Evolutionary conservation across 2,329 filamentous ascomycete genomes (phyloP), one percentile per base, ranked within the genome.

Genomic region (Ophiostoma australiae): DNA sequence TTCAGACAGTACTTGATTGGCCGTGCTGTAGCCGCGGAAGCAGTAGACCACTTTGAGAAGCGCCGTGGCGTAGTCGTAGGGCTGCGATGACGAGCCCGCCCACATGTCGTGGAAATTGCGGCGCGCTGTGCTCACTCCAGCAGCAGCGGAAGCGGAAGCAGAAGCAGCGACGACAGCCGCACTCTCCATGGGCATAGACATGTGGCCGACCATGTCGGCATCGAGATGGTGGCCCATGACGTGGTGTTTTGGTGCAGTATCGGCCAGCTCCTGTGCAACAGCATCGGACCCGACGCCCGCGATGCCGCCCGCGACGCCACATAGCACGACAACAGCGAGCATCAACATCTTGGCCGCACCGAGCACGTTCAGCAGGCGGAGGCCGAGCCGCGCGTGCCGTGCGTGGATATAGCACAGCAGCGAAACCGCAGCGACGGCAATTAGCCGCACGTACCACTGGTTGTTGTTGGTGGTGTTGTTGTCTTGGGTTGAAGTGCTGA

Each of bases 31-130:
- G 66, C 85, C 85, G 37, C 83, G 82, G 76, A 83, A 87, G 72
- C 80, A 84, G 80, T 85, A 87, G 71, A 87, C 81, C 23, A 87
- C 83, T 74, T 86, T 86, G 76, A 86, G 84, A 4, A 87, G 77
- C 0, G 84, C 84, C 0, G 84, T 86, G 1, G 81, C 80, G 70
- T 82, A 81, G 71, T 81, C 78, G 73, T 82, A 82, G 0, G 80
- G 79, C 73, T 81, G 79, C 17, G 77, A 78, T 8, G 78, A 81
- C 1, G 77, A 79, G n/a, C 80, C 80, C 31, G 77, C 77, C 74
- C 81, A 81, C 33, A 81, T 73, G 52, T 78, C 75, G 67, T 76
- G 17, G 20, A 52, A 52, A 20, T 52, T 52, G 6, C 48, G 48
- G 10, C 48, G 17, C 5, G 48, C 48, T 5, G 48, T 52, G 10